These are phyloP conservation scores for Yamadazyma takamatsuzukensis DNA, from an alignment of 805 yeast species.

Conservation along the genomic window DNA sequence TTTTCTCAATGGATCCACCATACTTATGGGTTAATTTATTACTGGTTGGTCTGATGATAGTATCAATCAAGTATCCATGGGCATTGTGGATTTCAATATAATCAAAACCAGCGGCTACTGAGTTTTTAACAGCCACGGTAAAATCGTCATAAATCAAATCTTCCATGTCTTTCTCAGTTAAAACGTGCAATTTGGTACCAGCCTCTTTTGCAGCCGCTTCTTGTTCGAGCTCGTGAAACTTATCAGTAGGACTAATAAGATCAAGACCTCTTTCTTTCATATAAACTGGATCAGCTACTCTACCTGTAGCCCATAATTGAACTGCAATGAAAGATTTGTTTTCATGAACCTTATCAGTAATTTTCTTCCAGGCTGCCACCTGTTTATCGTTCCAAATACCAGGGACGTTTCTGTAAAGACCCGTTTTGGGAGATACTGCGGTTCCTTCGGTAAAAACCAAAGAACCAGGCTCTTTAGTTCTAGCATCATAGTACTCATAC, in stretches of 20 bases:
- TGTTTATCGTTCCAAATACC: constrained; percentile 50
- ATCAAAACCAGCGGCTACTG: constrained; percentile 24
- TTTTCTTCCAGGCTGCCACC: constrained; percentile 45
- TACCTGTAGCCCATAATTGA: constrained; percentile 56
- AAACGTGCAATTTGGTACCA: constrained; percentile 8
- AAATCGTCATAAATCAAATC: constrained; percentile 16
- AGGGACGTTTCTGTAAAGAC: constrained; percentile 44
- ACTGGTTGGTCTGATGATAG: constrained; percentile 16
- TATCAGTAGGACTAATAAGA: too few relatives aligned
- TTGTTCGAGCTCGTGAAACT: too few relatives aligned
- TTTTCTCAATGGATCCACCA: constrained; percentile 25
- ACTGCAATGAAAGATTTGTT: constrained; percentile 39
- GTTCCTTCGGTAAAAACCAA: constrained; percentile 33
- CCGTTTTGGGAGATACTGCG: constrained; percentile 26
- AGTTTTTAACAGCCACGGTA: constrained; percentile 16
- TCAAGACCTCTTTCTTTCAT: constrained; percentile 20
- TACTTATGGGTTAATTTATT: constrained; percentile 23
- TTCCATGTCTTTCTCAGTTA: constrained; percentile 19
- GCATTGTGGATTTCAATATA: constrained; percentile 24
- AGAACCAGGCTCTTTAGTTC: constrained; percentile 29
- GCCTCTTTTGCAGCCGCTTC: constrained; percentile 2
- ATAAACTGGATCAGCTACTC: constrained; percentile 27
- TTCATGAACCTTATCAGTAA: constrained; percentile 44
- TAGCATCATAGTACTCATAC: constrained; percentile 25
- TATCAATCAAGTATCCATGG: constrained; percentile 25